Conservation (phyloP, 1,284 basidiomycete genomes). For the Fistulina hepatica region DNA sequence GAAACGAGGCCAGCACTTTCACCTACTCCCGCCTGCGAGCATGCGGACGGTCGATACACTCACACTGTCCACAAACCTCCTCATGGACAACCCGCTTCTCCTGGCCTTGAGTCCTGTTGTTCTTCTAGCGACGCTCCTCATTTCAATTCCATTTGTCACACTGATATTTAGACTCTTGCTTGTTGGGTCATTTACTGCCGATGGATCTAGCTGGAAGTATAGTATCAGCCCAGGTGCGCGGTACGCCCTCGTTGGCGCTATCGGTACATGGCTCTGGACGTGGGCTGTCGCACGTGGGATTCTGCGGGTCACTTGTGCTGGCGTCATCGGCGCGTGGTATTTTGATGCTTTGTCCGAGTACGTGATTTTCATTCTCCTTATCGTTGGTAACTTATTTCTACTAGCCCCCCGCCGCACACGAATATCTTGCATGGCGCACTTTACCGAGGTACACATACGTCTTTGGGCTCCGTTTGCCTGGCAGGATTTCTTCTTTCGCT, state of each 20-base stretch:
- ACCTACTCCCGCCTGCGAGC: no score
- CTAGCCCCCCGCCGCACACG: no score
- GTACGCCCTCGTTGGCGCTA: conserved; percentile 64
- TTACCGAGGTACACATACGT: conserved; percentile 69
- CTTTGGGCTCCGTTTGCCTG: conserved; percentile 48
- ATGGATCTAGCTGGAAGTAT: conserved; percentile 41
- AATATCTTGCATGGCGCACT: conserved; percentile 71
- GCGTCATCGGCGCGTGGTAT: conserved; percentile 88
- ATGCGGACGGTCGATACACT: no score
- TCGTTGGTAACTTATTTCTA: no score
- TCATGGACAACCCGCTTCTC: conserved; percentile 73
- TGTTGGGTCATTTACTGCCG: conserved; percentile 46
- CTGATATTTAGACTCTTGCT: conserved; percentile 75
- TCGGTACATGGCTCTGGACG: conserved; percentile 79
- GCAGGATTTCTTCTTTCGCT: not conserved
- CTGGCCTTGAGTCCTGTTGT: conserved; percentile 73
- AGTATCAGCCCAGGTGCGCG: conserved; percentile 73
- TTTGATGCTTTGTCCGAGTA: conserved; percentile 53
- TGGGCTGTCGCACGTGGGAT: conserved; percentile 83
- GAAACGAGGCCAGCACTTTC: no score
- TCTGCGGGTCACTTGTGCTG: conserved; percentile 68
- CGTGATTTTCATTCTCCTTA: conserved; percentile 6
- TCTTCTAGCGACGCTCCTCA: conserved; percentile 60
- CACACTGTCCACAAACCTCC: conserved; percentile 67
- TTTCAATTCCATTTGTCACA: conserved; percentile 78